Percentiles rank a stretch among this genome's conserved stretches.
Evolutionary conservation across 2,329 filamentous ascomycete genomes (phyloP).

Genomic region (Orbilia javanica): DNA sequence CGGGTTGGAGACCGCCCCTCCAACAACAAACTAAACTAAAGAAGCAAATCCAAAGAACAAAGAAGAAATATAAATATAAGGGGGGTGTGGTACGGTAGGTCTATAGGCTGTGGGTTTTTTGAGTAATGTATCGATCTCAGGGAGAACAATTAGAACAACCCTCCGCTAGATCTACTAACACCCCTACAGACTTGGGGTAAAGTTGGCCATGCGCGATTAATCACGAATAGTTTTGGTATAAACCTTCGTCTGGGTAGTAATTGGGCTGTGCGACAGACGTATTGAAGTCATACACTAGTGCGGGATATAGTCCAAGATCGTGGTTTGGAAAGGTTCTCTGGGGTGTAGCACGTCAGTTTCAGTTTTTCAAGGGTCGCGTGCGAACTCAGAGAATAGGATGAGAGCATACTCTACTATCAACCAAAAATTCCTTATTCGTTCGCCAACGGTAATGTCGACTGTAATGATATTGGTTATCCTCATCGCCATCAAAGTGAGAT

Average conservation of each 20-base stretch:
- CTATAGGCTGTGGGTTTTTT: too few species aligned
- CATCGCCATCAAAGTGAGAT: constrained; percentile 47
- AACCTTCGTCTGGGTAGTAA: constrained; percentile 2
- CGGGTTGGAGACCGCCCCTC: too few species aligned
- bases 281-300: constrained; percentile 10
- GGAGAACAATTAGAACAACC: too few species aligned
- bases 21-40: too few species aligned
- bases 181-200: too few species aligned
- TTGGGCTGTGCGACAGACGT: neutral
- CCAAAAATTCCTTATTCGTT: constrained; percentile 45
- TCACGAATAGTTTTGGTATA: constrained; percentile 22
- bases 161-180: too few species aligned
- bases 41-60: too few species aligned
- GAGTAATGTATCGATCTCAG: too few species aligned
- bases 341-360: neutral
- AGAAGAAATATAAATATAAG: too few species aligned
- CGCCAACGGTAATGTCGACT: constrained; percentile 56
- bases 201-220: neutral
- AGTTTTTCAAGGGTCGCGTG: neutral
- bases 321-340: constrained; percentile 41
- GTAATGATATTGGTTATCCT: constrained; percentile 45
- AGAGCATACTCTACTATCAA: constrained; percentile 37
- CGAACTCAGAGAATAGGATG: neutral
- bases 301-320: constrained; percentile 34
- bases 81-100: too few species aligned